Conservation (phyloP, 306 rosid species). For the Glycine latifolia region DNA sequence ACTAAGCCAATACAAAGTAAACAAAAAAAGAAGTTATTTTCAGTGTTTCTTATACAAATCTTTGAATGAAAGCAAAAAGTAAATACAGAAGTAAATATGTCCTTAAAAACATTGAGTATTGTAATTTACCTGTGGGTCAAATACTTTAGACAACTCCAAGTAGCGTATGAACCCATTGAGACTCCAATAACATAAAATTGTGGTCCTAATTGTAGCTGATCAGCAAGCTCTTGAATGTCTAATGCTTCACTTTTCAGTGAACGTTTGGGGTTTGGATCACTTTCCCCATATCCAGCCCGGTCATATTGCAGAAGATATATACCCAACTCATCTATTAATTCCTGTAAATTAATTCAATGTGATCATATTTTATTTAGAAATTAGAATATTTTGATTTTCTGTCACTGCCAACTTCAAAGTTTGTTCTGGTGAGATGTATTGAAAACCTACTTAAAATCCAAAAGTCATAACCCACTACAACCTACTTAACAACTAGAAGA, state of each 20-base stretch:
- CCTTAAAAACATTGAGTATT: too few species aligned
- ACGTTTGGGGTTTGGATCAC: too few species aligned
- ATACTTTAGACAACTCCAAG: conserved; percentile 94
- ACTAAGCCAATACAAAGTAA: neutral
- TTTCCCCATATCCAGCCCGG: too few species aligned
- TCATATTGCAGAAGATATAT: conserved; percentile 70
- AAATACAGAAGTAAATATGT: too few species aligned
- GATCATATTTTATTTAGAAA: conserved; percentile 39
- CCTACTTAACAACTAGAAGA: neutral
- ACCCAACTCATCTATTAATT: conserved; percentile 78
- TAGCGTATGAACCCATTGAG: conserved; percentile 92
- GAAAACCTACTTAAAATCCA: conserved; percentile 2
- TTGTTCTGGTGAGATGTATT: neutral
- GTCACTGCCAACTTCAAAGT: neutral
- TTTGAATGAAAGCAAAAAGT: too few species aligned
- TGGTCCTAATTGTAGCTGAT: conserved; percentile 71
- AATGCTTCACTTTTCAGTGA: conserved; percentile 72
- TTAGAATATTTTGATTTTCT: neutral
- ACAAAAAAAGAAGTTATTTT: too few species aligned
- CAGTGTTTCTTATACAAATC: too few species aligned
- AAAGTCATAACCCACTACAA: conserved; percentile 35
- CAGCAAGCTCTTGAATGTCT: conserved; percentile 89
- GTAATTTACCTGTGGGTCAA: conserved; percentile 77
- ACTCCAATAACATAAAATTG: conserved; percentile 87
- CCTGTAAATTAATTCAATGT: conserved; percentile 58